These are phyloP conservation scores for Mucor indicus DNA, from an alignment of 371 early-diverging fungal genomes.

Conservation along the genomic window DNA sequence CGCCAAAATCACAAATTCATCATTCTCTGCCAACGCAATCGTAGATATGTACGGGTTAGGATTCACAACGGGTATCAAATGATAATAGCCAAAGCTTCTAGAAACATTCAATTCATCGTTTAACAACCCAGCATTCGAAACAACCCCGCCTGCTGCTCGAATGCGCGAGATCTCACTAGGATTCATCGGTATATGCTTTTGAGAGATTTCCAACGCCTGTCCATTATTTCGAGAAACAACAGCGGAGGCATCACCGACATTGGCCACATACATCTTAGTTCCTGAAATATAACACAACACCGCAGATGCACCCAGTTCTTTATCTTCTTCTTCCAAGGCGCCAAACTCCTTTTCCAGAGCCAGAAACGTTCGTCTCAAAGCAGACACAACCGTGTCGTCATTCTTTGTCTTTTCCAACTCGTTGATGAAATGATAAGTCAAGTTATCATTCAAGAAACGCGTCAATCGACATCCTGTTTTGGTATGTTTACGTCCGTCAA, in stretches of 20 bases:
- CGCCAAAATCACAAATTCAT: conserved; percentile 90
- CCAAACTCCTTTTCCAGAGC: conserved; percentile 77
- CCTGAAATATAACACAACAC: conserved; percentile 78
- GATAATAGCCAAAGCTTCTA: conserved; percentile 85
- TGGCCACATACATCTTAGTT: conserved; percentile 83
- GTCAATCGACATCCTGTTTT: conserved; percentile 59
- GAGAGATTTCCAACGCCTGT: conserved; percentile 68
- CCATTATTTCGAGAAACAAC: conserved; percentile 80
- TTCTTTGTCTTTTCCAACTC: conserved; percentile 67
- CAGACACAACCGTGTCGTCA: conserved; percentile 56
- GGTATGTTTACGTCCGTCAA: conserved; percentile 72
- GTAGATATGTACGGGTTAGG: conserved; percentile 79
- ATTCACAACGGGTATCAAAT: conserved; percentile 80
- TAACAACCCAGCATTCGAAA: conserved; percentile 72
- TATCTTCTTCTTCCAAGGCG: conserved; percentile 42
- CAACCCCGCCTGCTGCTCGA: conserved; percentile 78
- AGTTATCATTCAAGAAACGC: conserved; percentile 70
- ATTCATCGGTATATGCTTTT: conserved; percentile 71
- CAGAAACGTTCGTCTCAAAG: conserved; percentile 73
- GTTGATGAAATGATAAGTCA: conserved; percentile 61
- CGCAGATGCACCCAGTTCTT: conserved; percentile 68
- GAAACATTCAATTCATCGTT: conserved; percentile 74
- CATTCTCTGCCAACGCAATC: conserved; percentile 74
- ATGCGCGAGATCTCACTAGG: conserved; percentile 75
- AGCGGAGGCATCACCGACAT: conserved; percentile 88